Base-by-base conservation (phyloP, 2,329 filamentous ascomycete species). In the Calycina herbarum region DNA sequence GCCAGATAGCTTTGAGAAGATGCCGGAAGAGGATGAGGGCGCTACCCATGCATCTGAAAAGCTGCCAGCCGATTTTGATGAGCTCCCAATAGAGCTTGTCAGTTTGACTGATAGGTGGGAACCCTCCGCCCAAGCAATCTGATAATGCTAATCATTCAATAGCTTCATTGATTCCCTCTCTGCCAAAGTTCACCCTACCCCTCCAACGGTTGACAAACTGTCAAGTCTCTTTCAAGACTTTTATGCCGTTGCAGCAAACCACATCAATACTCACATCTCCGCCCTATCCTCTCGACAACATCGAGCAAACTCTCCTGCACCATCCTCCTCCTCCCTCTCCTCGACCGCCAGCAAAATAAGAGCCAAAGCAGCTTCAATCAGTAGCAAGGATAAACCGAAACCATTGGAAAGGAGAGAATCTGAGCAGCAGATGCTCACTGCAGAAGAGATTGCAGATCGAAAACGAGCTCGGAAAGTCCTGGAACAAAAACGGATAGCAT, bases 211-310 rank as follows among this genome's bases (percentile, higher is more conserved):
- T 74, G 93, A 96, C 59, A 89, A 86, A 68, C 84, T 98, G 17
- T 90, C 93, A 8, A 85, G 86, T n/a, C 83, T 95, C 62, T 98
- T 98, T 76, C 95, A 99, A 78, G 93, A 96, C 65, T 99, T 98
- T 77, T 99, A 99, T 76, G 81, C 85, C 54, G 85, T 89, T 64
- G 92, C 94, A 27, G 90, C 93, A 11, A 84, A 88, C 1, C 92
- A 95, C 72, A 94, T 98, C 66, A 86, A 87, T 62, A 97, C 93
- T 0, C 94, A 98, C 76, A 92, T 97, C 69, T 90, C 89, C 42
- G 87, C 90, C 1, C 82, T 97, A 15, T 90, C 91, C 2, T 90
- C 89, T 24, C 86, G 88, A 54, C 86, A 95, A 71, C 90, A 86
- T 66, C 89, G 92, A 42, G 87, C 90, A 67, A 81, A 80, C 57